Evolutionary conservation across 2,329 filamentous ascomycete species (phyloP), one percentile per base, ranked within the genome.

Genomic region (Fusarium denticulatum): DNA sequence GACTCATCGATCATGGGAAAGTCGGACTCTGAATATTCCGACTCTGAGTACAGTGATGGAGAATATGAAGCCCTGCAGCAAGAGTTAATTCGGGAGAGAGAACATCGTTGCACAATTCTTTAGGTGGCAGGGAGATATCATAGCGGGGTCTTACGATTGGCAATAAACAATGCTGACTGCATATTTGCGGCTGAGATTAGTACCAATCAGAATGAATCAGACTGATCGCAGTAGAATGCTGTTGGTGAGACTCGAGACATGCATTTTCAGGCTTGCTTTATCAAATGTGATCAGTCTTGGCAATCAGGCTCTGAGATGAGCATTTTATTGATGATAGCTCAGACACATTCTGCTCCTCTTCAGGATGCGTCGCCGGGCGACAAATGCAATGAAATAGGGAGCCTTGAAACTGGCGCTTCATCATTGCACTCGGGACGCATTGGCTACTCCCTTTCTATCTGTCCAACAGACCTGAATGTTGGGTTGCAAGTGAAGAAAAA

Each of bases 391-490:
- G n/a, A 16, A 37, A 34, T 3, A 3, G n/a, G 18, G 7, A 12
- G 6, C 12, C 30, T 34, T 22, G 9, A 36, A 8, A 20, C 22
- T 36, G 6, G 6, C 13, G 6, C 9, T 26, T 11, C 15, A 20
- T 49, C 28, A 49, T 7, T 7, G 5, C 5, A 8, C 7, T 34
- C 16, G 9, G 4, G 30, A 20, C 6, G 7, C 8, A 11, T 24
- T 4, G 6, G 7, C 6, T 52, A 8, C 5, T 2, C n/a, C 12
- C 3, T 6, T 13, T n/a, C 12, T 20, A 6, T 20, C 12, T 26
- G 5, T 7, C 22, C 5, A 39, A 28, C 0, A 12, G 10, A 10
- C 7, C 7, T 4, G 7, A 20, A 30, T 34, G 0, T 5, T 7
- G 4, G 7, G 7, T 47, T 24, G 12, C 1, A 7, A 20, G 22